Evolutionary conservation across 73 alveolate genomes (phyloP).

Genomic region (Tetrahymena elliotti): DNA sequence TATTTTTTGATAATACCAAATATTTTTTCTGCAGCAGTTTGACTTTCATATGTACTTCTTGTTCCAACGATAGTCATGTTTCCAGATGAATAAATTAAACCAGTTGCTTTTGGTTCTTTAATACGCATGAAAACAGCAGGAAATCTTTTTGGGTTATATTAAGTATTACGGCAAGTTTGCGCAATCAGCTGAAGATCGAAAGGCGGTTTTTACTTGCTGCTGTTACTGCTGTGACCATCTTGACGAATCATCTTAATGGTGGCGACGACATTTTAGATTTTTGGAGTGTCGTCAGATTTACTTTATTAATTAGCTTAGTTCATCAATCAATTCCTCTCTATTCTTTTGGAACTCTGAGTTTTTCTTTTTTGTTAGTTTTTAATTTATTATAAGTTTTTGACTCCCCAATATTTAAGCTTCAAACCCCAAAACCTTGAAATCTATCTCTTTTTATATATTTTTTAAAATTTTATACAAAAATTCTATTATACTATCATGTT

Average conservation of each 20-base stretch:
- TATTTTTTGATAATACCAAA: constrained; percentile 52
- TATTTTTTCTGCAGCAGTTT: constrained; percentile 50
- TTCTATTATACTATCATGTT: neutral
- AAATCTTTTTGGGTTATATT: constrained; percentile 55
- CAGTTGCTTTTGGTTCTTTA: constrained; percentile 64
- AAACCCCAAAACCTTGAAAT: neutral
- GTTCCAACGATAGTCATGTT: constrained; percentile 62
- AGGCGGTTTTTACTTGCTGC: neutral
- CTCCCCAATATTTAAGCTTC: neutral
- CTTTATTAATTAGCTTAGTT: neutral
- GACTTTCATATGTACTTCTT: constrained; percentile 53
- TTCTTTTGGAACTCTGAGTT: neutral
- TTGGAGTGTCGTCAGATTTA: constrained; percentile 25
- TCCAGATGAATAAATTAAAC: constrained; percentile 55
- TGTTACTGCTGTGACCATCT: neutral
- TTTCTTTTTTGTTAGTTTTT: neutral
- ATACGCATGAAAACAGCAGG: constrained; percentile 66
- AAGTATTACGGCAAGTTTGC: constrained; percentile 49
- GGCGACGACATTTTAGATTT: constrained; percentile 55
- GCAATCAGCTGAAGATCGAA: constrained; percentile 56
- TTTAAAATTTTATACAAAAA: neutral
- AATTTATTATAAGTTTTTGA: neutral
- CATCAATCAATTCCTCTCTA: neutral
- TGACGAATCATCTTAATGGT: constrained; percentile 53
- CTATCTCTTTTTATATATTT: neutral